Conservation (phyloP, 2,329 filamentous ascomycete genomes). For the Trichoderma pleuroti region DNA sequence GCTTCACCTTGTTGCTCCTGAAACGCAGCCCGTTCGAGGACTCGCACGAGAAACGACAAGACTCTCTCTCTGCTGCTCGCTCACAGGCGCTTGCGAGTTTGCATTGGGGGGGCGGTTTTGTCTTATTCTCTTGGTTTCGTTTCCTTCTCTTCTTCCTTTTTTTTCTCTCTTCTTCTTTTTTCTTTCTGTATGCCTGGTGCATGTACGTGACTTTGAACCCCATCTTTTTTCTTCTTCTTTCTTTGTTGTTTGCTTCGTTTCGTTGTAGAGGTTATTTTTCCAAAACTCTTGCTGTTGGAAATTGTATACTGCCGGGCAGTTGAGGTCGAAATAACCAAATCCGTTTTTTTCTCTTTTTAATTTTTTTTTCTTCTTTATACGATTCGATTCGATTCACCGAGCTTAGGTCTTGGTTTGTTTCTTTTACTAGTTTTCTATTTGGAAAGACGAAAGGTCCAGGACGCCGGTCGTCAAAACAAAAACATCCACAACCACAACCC, state of each 20-base stretch:
- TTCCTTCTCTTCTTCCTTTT: background rate
- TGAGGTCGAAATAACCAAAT: background rate
- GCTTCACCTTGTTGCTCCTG: constrained; percentile 18
- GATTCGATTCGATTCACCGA: constrained; percentile 4
- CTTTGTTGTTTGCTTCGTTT: background rate
- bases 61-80: background rate
- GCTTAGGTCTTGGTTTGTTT: constrained; percentile 2
- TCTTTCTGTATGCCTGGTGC: background rate
- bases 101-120: background rate
- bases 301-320: constrained; percentile 1
- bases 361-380: background rate
- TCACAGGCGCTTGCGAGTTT: background rate
- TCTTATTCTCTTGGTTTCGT: background rate
- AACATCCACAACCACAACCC: background rate
- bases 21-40: constrained; percentile 17
- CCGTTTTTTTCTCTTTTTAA: background rate
- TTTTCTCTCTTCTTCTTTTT: background rate
- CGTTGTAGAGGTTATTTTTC: background rate
- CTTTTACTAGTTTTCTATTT: background rate
- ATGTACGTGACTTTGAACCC: background rate
- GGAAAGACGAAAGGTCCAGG: background rate
- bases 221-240: background rate
- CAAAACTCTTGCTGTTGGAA: background rate
- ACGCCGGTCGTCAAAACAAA: background rate
- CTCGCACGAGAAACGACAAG: background rate